Evolutionary conservation across 2,329 filamentous ascomycete genomes (phyloP).

Genomic region (Neonectria magnoliae): DNA sequence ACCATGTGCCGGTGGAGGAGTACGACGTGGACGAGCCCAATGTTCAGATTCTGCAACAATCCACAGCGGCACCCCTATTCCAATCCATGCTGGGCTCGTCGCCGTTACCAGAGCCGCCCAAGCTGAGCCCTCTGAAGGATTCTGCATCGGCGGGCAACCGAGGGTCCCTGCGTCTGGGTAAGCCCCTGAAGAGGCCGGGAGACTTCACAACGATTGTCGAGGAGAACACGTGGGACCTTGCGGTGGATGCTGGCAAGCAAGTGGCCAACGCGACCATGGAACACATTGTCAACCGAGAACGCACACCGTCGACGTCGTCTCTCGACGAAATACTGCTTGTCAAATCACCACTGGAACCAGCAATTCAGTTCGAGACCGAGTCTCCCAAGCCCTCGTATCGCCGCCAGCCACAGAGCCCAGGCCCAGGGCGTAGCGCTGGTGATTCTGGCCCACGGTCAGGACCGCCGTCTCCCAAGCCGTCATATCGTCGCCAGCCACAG

Average conservation of each 20-base stretch:
- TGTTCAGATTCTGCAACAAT: slow-evolving; percentile 57
- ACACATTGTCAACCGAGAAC: slow-evolving; percentile 30
- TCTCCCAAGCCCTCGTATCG: slow-evolving; percentile 26
- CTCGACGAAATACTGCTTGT: slow-evolving; percentile 48
- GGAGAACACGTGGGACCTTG: slow-evolving; percentile 58
- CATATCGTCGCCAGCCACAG: slow-evolving; percentile 2
- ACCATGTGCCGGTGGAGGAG: slow-evolving; percentile 57
- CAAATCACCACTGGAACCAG: slow-evolving; percentile 31
- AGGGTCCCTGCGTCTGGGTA: slow-evolving; percentile 42
- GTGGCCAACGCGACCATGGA: slow-evolving; percentile 10
- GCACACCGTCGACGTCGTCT: slow-evolving; percentile 45
- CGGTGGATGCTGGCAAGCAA: slow-evolving; percentile 37
- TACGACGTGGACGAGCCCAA: slow-evolving; percentile 55
- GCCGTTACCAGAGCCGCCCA: slow-evolving; percentile 58
- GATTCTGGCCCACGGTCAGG: slow-evolving; percentile 29
- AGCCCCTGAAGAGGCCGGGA: slow-evolving; percentile 46
- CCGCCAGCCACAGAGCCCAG: slow-evolving; percentile 29
- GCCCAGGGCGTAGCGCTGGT: slow-evolving; percentile 26
- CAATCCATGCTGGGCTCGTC: slow-evolving; percentile 51
- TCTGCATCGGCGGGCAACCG: slow-evolving; percentile 62
- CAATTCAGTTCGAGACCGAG: slow-evolving; percentile 21
- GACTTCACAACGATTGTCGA: slow-evolving; percentile 59
- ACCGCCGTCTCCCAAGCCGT: slow-evolving; percentile 21
- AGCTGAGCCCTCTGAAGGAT: slow-evolving; percentile 62
- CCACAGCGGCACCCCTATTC: slow-evolving; percentile 45